Evolutionary conservation across 2,329 filamentous ascomycete genomes (phyloP).

Genomic region (Fusarium sp.): DNA sequence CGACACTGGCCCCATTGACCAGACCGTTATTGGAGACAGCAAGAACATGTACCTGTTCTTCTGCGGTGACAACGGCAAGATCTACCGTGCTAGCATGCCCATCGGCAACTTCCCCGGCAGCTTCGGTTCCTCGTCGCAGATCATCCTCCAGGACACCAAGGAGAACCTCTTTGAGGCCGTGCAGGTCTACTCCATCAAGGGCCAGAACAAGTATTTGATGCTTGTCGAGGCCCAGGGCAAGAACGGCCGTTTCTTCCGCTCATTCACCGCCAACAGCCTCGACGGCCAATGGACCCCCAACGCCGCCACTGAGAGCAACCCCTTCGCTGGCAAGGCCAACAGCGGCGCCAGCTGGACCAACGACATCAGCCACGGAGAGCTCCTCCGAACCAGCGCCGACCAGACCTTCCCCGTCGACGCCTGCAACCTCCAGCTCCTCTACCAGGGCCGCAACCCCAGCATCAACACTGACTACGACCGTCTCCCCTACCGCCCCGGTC

Average conservation of each 20-base stretch:
- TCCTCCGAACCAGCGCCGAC: constrained; percentile 67
- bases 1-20: constrained; percentile 67
- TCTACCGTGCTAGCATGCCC: constrained; percentile 74
- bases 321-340: constrained; percentile 76
- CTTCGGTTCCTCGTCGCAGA: constrained; percentile 64
- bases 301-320: constrained; percentile 65
- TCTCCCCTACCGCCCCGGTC: constrained; percentile 23
- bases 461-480: constrained; percentile 57
- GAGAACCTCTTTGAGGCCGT: constrained; percentile 75
- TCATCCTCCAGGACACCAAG: constrained; percentile 57
- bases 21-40: constrained; percentile 72
- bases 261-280: constrained; percentile 69
- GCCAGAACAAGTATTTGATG: constrained; percentile 71
- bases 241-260: constrained; percentile 50
- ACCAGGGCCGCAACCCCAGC: constrained; percentile 65
- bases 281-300: constrained; percentile 69
- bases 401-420: constrained; percentile 73
- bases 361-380: constrained; percentile 75
- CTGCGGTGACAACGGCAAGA: constrained; percentile 73
- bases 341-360: constrained; percentile 73
- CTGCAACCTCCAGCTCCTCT: constrained; percentile 74
- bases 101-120: constrained; percentile 71
- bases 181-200: constrained; percentile 72
- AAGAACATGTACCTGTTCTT: constrained; percentile 77
- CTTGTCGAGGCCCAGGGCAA: constrained; percentile 73